phyloP scores from a whole-genome alignment of 2,329 filamentous ascomycete species.

The Macrophomina tecta region DNA sequence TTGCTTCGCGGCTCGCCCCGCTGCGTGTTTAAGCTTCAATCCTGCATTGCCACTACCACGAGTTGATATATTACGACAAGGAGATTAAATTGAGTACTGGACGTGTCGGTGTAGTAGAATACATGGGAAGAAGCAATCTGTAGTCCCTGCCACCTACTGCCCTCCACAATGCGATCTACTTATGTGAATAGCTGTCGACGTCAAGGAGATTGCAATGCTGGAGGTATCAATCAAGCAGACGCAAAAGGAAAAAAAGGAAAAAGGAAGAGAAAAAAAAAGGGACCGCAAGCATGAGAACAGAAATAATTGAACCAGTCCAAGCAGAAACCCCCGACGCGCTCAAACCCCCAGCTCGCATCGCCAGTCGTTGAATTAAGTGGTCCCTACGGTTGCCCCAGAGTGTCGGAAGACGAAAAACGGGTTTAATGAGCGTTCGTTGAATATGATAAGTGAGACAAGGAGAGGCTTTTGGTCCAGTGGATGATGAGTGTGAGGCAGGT shows the following conservation, averaged over 20 bases:
- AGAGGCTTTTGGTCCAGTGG: slow-evolving; percentile 36
- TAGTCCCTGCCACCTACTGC: slow-evolving; percentile 36
- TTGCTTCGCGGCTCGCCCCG: slow-evolving; percentile 15
- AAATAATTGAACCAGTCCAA: slow-evolving; percentile 28
- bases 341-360: slow-evolving; percentile 35
- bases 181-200: slow-evolving; percentile 30
- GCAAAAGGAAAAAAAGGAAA: slow-evolving; percentile 40
- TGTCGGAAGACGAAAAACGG: slow-evolving; percentile 48
- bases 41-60: slow-evolving; percentile 21
- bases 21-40: slow-evolving; percentile 18
- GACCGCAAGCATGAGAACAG: slow-evolving; percentile 28
- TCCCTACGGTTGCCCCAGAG: slow-evolving; percentile 42
- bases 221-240: slow-evolving; percentile 52
- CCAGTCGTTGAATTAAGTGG: slow-evolving; percentile 44
- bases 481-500: slow-evolving; percentile 33
- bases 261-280: slow-evolving; percentile 37
- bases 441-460: slow-evolving; percentile 37
- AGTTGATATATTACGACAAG: slow-evolving; percentile 30
- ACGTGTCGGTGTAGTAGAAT: slow-evolving; percentile 43
- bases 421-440: slow-evolving; percentile 40
- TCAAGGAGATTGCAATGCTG: slow-evolving; percentile 50
- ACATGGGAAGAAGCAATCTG: slow-evolving; percentile 47
- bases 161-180: slow-evolving; percentile 32
- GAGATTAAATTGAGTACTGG: slow-evolving; percentile 46
- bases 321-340: slow-evolving; percentile 30